A percentile compares a stretch with the other conserved stretches of the same genome.
Evolutionary conservation across 2,329 filamentous ascomycete genomes (phyloP).

Genomic region (Cadophora gregata): DNA sequence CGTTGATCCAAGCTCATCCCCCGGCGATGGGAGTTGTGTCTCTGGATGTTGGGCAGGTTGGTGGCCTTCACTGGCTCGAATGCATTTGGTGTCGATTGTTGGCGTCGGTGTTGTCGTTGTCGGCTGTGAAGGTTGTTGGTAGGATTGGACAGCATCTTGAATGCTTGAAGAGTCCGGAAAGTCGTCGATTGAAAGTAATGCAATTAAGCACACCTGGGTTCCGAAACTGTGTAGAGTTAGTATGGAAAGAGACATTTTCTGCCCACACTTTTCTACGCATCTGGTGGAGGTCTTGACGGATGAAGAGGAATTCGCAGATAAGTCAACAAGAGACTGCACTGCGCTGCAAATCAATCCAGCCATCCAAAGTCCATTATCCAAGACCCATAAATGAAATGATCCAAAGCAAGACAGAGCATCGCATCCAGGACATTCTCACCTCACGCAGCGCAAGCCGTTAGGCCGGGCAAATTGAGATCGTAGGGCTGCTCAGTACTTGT

Average conservation of each 20-base stretch:
- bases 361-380: background rate
- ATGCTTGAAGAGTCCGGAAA: slow-evolving; percentile 72
- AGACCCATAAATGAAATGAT: slow-evolving; percentile 5
- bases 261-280: background rate
- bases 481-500: slow-evolving; percentile 55
- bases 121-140: slow-evolving; percentile 75
- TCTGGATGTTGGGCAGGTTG: slow-evolving; percentile 64
- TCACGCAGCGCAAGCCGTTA: slow-evolving; percentile 85
- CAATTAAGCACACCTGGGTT: slow-evolving; percentile 56
- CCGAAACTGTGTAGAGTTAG: slow-evolving; percentile 52
- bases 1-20: slow-evolving; percentile 84
- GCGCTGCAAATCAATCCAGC: background rate
- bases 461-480: slow-evolving; percentile 67
- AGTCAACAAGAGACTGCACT: slow-evolving; percentile 12
- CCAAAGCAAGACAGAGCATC: too few relatives aligned
- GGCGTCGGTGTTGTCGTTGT: slow-evolving; percentile 80
- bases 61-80: slow-evolving; percentile 77
- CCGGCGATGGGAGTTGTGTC: slow-evolving; percentile 71
- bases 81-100: slow-evolving; percentile 82
- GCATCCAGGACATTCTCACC: slow-evolving; percentile 54
- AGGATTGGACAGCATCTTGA: slow-evolving; percentile 81
- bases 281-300: background rate
- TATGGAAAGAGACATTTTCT: slow-evolving; percentile 1
- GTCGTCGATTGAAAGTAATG: slow-evolving; percentile 57
- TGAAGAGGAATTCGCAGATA: background rate